phyloP scores from a whole-genome alignment of 371 early-diverging fungal genomes.

The Gilbertella persicaria region DNA sequence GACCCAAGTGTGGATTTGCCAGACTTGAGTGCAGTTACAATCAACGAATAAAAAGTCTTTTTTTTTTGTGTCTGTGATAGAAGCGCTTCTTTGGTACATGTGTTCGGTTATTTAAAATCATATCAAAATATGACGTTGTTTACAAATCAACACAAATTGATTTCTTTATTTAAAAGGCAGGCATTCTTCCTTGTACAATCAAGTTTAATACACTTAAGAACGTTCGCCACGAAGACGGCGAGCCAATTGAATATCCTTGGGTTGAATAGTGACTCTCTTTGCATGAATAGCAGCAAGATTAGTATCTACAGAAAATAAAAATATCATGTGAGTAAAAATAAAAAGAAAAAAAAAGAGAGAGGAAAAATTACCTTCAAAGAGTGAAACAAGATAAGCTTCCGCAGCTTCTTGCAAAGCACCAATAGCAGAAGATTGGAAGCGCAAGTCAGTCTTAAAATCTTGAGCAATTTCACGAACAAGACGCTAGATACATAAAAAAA shows the following conservation, averaged over 20 bases:
- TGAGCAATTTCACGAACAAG: slow-evolving; percentile 94
- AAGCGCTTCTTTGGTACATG: too few species aligned
- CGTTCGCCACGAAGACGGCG: slow-evolving; percentile 91
- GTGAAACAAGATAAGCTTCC: slow-evolving; percentile 93
- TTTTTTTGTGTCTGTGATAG: too few species aligned
- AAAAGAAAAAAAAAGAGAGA: background rate
- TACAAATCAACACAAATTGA: too few species aligned
- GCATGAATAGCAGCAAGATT: slow-evolving; percentile 99
- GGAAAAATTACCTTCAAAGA: slow-evolving; percentile 80
- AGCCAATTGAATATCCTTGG: slow-evolving; percentile 98
- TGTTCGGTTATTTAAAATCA: too few species aligned
- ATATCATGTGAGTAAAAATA: background rate
- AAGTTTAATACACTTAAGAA: too few species aligned
- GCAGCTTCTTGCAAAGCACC: slow-evolving; percentile 97
- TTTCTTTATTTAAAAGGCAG: too few species aligned
- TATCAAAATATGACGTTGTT: too few species aligned
- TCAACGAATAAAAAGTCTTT: background rate
- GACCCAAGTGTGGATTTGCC: slow-evolving; percentile 28
- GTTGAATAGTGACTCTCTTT: slow-evolving; percentile 99
- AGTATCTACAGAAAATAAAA: slow-evolving; percentile 69
- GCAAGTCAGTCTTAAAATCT: slow-evolving; percentile 94
- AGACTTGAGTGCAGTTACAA: background rate
- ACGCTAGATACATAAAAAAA: slow-evolving; percentile 38
- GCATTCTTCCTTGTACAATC: too few species aligned
- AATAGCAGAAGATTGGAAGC: slow-evolving; percentile 97